These are phyloP conservation scores for Lachnellula suecica DNA, from an alignment of 2,329 filamentous ascomycete species.

Conservation along the genomic window DNA sequence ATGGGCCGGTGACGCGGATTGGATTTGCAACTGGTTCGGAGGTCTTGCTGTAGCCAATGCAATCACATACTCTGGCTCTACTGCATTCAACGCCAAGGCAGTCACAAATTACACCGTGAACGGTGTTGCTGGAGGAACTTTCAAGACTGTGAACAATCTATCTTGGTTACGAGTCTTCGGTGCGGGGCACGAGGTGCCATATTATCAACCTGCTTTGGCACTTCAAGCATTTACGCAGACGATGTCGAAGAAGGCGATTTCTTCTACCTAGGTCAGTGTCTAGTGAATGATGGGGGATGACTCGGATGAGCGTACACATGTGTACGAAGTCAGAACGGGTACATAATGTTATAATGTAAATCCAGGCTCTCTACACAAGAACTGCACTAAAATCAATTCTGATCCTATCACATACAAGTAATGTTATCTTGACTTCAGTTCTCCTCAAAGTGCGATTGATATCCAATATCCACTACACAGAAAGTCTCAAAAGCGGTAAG, in stretches of 20 bases:
- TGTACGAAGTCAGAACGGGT: too few species aligned
- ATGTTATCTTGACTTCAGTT: too few species aligned
- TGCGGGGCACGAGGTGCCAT: slow-evolving; percentile 41
- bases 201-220: slow-evolving; percentile 38
- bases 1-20: slow-evolving; percentile 58
- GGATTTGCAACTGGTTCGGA: slow-evolving; percentile 59
- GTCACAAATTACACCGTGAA: slow-evolving; percentile 46
- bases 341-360: too few species aligned
- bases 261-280: slow-evolving; percentile 32
- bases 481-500: too few species aligned
- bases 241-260: slow-evolving; percentile 37
- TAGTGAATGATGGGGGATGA: background rate
- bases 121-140: slow-evolving; percentile 46
- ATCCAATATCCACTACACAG: too few species aligned
- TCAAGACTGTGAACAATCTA: slow-evolving; percentile 50
- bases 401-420: too few species aligned
- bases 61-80: slow-evolving; percentile 41
- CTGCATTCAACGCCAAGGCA: slow-evolving; percentile 39
- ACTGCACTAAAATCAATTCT: too few species aligned
- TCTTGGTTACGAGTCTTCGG: slow-evolving; percentile 48
- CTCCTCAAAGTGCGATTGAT: too few species aligned
- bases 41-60: slow-evolving; percentile 45
- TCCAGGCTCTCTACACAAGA: too few species aligned
- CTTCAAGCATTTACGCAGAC: slow-evolving; percentile 48
- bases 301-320: background rate